A percentile compares a stretch with the other conserved stretches of the same genome.
phyloP scores from a whole-genome alignment of 2,329 filamentous ascomycete genomes.

The Colletotrichum shisoi region DNA sequence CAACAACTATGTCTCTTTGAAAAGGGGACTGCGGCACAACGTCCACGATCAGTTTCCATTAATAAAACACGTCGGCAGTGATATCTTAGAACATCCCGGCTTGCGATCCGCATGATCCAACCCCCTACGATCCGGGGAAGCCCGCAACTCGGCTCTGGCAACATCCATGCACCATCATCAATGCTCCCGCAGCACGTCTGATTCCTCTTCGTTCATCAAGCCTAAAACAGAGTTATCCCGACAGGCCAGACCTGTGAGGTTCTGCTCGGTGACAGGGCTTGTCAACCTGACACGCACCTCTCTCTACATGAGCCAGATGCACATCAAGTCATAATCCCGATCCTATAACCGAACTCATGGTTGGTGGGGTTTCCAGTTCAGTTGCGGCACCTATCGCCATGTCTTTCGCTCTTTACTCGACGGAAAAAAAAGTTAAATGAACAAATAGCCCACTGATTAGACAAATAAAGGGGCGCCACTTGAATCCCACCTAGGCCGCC shows the following conservation, averaged over 20 bases:
- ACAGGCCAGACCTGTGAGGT: not conserved
- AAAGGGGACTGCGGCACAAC: no score
- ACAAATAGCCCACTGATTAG: not conserved
- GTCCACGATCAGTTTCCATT: no score
- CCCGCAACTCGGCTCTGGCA: constrained; percentile 20
- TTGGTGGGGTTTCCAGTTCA: not conserved
- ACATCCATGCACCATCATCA: constrained; percentile 31
- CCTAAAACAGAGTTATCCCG: not conserved
- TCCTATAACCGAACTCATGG: not conserved
- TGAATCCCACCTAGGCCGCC: not conserved
- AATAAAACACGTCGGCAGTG: constrained; percentile 2
- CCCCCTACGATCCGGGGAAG: constrained; percentile 21
- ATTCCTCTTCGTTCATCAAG: not conserved
- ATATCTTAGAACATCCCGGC: constrained; percentile 5
- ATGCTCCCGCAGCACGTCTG: constrained; percentile 10
- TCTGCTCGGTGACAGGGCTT: not conserved
- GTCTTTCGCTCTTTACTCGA: not conserved
- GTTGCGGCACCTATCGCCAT: not conserved
- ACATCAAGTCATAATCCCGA: not conserved
- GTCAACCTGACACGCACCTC: constrained; percentile 17
- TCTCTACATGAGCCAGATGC: not conserved
- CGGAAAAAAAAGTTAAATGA: constrained; percentile 1
- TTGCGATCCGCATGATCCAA: not conserved
- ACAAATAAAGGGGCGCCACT: not conserved
- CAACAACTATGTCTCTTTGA: no score